phyloP scores from a whole-genome alignment of 2,329 filamentous ascomycete genomes.

The Botryosphaeria dothidea region DNA sequence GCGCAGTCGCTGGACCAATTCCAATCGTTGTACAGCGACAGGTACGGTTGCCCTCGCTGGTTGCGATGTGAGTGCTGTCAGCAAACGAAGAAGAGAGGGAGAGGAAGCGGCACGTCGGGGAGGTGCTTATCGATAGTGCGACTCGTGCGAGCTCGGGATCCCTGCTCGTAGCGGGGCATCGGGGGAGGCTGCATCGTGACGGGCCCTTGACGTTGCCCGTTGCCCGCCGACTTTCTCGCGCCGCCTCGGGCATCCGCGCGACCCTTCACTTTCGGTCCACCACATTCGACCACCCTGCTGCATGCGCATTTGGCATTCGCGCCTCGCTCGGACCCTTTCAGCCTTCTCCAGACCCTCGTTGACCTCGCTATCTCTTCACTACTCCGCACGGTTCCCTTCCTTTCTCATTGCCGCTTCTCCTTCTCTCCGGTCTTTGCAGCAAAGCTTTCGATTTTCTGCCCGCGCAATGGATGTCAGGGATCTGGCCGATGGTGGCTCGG shows the following conservation, averaged over 20 bases:
- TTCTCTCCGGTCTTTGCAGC: not conserved
- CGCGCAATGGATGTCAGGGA: constrained; percentile 33
- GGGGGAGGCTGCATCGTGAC: not conserved
- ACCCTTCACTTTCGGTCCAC: not conserved
- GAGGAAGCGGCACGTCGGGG: not conserved
- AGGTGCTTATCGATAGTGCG: not conserved
- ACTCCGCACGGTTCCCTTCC: not conserved
- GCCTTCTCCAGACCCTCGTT: not conserved
- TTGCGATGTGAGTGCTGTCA: constrained; percentile 27
- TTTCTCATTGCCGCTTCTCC: not conserved
- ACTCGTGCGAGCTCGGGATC: constrained; percentile 7
- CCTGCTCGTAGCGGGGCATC: constrained; percentile 2
- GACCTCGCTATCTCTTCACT: not conserved
- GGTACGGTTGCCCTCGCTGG: not conserved
- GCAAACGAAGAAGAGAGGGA: not conserved
- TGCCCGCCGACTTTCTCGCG: constrained; percentile 8
- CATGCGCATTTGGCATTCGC: not conserved
- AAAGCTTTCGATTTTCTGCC: not conserved
- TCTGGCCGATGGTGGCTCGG: constrained; percentile 20
- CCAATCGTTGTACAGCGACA: not conserved
- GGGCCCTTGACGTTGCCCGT: constrained; percentile 11
- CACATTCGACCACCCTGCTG: not conserved
- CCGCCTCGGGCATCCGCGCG: constrained; percentile 8
- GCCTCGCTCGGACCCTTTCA: not conserved
- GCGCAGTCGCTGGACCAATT: not conserved